Base-by-base conservation (phyloP, 2,329 filamentous ascomycete genomes). In the Trichoderma lentiforme region DNA sequence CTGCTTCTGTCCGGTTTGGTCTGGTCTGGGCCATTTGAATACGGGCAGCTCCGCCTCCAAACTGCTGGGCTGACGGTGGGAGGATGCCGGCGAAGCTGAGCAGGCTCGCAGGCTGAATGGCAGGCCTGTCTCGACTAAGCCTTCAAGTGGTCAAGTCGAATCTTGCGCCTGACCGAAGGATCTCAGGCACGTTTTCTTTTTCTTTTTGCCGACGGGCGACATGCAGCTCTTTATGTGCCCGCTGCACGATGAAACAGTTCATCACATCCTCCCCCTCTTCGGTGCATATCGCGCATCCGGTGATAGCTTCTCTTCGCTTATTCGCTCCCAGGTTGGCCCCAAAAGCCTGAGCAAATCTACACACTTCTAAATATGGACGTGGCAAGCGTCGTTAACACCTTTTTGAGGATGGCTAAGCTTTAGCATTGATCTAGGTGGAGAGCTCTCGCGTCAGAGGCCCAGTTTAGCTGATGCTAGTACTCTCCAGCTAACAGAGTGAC, bases 231-330 rank as follows among this genome's bases (percentile, higher is more conserved):
- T 71, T 64, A 71, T 71, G 60, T 57, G 43, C 51, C 30, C 14
- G 51, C 47, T 66, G 69, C 66, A 71, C 63, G 43, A 72, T 70
- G 62, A 68, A 62, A 43, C 65, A 71, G 71, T 51, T 57, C 43
- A 61, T 61, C 53, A 58, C 63, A 36, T 43, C 47, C 34, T 32
- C 58, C 47, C 18, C 58, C 60, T 36, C 34, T 30, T 56, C 64
- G 56, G 9, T 47, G 58, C 69, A 64, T 43, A 65, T 65, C 67
- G 62, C 51, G 34, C 71, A 39, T 28, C 65, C 34, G n/a, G 28
- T 36, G 65, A 67, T 28, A 18, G 34, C 51, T 61, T 34, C 43
- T 64, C 47, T 51, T 71, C 39, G 64, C 71, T 53, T 62, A 73
- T 61, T 71, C 68, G 68, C 69, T 67, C 56, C 53, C 34, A 32